Conservation (phyloP, 129 eudicot genomes). For the Helianthus annuus region DNA sequence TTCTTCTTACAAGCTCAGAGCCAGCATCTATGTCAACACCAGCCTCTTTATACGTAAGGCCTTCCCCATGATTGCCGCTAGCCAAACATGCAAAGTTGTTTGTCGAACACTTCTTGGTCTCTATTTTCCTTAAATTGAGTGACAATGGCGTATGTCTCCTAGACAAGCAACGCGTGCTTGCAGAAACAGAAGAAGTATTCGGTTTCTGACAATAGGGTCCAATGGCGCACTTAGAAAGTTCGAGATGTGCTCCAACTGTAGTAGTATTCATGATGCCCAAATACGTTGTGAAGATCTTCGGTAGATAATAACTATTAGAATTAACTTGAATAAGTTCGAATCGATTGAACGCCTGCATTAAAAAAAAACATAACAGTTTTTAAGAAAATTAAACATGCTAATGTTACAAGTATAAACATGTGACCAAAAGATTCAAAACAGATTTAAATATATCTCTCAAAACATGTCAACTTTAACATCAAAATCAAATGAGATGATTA, state of each 20-base stretch:
- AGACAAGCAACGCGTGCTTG: constrained; percentile 27
- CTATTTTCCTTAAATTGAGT: constrained; percentile 22
- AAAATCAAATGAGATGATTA: not conserved
- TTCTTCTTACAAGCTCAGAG: constrained; percentile 86
- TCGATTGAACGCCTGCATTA: constrained; percentile 16
- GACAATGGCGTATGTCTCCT: constrained; percentile 28
- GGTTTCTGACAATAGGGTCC: constrained; percentile 20
- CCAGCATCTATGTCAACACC: constrained; percentile 99
- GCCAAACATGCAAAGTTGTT: constrained; percentile 35
- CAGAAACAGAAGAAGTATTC: not conserved
- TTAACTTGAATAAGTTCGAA: not conserved
- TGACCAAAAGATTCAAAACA: not conserved
- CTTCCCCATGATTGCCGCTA: constrained; percentile 20
- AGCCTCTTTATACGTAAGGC: constrained; percentile 85
- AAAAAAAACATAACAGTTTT: not conserved
- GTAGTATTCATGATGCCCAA: constrained; percentile 38
- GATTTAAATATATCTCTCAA: constrained; percentile 12
- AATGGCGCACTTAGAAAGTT: constrained; percentile 33
- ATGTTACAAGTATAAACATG: not conserved
- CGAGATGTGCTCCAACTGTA: constrained; percentile 42
- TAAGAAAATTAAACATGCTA: not conserved
- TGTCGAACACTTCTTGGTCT: constrained; percentile 15
- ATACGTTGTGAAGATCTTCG: not conserved
- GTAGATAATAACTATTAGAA: not conserved
- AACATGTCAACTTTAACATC: constrained; percentile 2